phyloP scores from a whole-genome alignment of 306 rosid species.

The Begonia masoniana region DNA sequence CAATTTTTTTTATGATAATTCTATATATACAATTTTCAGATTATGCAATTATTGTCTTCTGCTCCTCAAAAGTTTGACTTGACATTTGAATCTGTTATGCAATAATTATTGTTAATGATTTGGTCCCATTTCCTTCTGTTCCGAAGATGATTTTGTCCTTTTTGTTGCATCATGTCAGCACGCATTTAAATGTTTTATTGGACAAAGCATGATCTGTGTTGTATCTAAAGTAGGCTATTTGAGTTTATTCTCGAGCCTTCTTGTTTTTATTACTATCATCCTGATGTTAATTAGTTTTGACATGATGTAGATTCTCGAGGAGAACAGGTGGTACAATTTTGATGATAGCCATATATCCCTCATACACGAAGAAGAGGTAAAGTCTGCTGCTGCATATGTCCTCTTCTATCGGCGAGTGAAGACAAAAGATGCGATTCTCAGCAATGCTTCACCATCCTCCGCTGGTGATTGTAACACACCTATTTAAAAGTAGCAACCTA shows the following conservation, averaged over 20 bases:
- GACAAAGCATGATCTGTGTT: neutral
- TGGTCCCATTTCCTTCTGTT: too few species aligned
- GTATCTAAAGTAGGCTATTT: neutral
- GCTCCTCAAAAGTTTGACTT: conserved; percentile 3
- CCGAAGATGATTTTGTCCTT: too few species aligned
- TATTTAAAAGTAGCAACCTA: conserved; percentile 14
- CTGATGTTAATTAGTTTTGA: conserved; percentile 2
- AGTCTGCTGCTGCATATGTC: conserved; percentile 84
- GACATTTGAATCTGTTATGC: neutral
- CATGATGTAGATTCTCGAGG: conserved; percentile 66
- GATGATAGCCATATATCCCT: conserved; percentile 86
- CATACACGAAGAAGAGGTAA: conserved; percentile 87
- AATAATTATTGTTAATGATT: too few species aligned
- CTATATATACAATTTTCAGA: neutral
- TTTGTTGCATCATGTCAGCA: too few species aligned
- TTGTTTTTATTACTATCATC: conserved; percentile 4
- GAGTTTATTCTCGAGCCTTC: neutral
- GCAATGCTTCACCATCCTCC: conserved; percentile 42
- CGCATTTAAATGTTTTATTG: too few species aligned
- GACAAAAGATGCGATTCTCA: conserved; percentile 31
- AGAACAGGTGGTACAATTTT: conserved; percentile 85
- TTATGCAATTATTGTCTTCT: neutral
- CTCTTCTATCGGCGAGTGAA: conserved; percentile 84
- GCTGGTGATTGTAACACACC: conserved; percentile 10
- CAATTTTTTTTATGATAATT: too few species aligned